Base-by-base conservation (phyloP, 257 asterid genomes). In the Solanum phureja region DNA sequence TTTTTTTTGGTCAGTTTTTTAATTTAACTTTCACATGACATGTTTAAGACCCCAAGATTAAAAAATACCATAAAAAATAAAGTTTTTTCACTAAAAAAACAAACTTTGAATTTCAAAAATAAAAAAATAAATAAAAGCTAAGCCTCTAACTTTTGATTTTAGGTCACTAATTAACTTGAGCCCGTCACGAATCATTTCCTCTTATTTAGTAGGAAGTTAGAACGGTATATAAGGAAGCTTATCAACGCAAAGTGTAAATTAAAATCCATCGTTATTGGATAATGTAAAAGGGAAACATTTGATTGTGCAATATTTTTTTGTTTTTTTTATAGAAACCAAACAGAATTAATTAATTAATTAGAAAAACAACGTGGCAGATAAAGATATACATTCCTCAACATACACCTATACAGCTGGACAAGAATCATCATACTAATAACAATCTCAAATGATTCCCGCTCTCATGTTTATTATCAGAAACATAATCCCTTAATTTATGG, bases 401-500 rank as follows among this genome's bases (percentile, higher is more conserved):
- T n/a, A 73, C 81, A 19, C 27, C 46, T 72, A 18, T 2, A 73
- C 27, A 73, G 5, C 81, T 73, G 46, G 81, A 34, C 44, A 11
- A 19, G 27, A 34, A 34, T 73, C 46, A 33, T 73, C 11, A 37
- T 72, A 72, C 11, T 33, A 33, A 33, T 33, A 33, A 33, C 24
- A 71, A 14, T 71, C 42, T 71, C 77, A 31, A 31, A 14, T 4
- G 6, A 72, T 72, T 72, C 24, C 13, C 13, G 14, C 10, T 8
- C 14, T 69, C 23, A 72, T 72, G 2, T 12, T 31, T 62, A 9
- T 62, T 33, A 73, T 34, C 81, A 73, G 44, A 18, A 19, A 73
- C 81, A 73, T 19, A 73, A 73, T 73, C 46, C 81, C 81, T 18
- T 73, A 34, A 73, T 73, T 8, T 73, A n/a, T 73, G 81, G 46